Base-by-base conservation (phyloP, 1,284 basidiomycete genomes). In the Coniferiporia weirii region DNA sequence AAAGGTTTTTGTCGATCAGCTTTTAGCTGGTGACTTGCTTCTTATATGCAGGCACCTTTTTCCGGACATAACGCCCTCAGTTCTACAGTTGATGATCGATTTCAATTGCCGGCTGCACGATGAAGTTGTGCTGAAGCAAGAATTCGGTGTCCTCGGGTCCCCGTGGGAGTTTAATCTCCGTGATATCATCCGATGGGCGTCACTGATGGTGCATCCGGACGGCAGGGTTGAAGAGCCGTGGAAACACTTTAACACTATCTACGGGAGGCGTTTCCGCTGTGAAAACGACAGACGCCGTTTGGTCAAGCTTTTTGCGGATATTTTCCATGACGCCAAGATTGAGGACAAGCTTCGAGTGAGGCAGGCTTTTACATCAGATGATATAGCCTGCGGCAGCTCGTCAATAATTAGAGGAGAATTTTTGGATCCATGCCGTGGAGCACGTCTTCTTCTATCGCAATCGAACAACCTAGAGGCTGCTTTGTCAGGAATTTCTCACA, bases 81-180 rank as follows among this genome's bases (percentile, higher is more conserved):
- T 81, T 6, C 75, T 98, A 20, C 76, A 79, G 51, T 75, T 75
- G 46, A 98, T 99, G 93, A 93, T 99, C 61, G 66, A 76, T 0
- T 98, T 91, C 78, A 98, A 95, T 70, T 75, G 80, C 61, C 74
- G 75, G 8, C 77, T 99, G 54, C 86, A 89, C 61, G 78, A 87
- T 19, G 86, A 88, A 64, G 84, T 90, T 3, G 84, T 85, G 66
- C 70, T 84, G 34, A 82, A 82, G 58, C 81, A 84, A 34, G 67
- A 78, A 1, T 94, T 98, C 68, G 95, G 85, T 4, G 81, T 86
- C 49, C 85, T 91, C 62, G 97, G 97, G 8, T 82, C 85, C 54
- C 97, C 97, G 1, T 99, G 97, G 97, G 97, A 99, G 70, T 98
- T 99, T 78, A 99, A 99, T 70, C 78, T 99, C 55, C 90, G 97